Evolutionary conservation across 2,329 filamentous ascomycete genomes (phyloP), one percentile per base, ranked within the genome.

Genomic region (Septoria linicola): DNA sequence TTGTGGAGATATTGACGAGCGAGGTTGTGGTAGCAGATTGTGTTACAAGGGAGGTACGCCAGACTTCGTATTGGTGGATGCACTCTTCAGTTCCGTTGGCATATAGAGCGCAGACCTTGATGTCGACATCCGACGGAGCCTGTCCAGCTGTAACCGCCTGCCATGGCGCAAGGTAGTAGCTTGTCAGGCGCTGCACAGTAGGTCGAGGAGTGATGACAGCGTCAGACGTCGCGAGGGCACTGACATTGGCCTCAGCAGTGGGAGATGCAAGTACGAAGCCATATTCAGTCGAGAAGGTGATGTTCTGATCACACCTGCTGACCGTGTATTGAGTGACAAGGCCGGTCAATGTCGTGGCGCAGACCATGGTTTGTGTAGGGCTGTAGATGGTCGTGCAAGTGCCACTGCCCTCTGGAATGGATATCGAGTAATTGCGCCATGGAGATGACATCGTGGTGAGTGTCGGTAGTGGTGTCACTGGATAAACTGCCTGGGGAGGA

Each of bases 231-330:
- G 48, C 34, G 13, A 41, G 46, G 8, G 52, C 40, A 20, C 49
- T 48, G 35, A 41, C 51, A 16, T 44, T 49, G 4, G 48, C 46
- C 10, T 49, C 53, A 4, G 69, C 64, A 8, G 65, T 67, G 1
- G 72, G 68, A 3, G 66, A 70, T 4, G 68, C 67, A n/a, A 75
- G 55, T 1, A 65, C 65, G 58, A 69, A 73, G n/a, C 71, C 72
- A 41, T 69, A 72, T 39, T 74, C 67, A 42, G 67, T 74, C 1
- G 72, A 75, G 57, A 75, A 76, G 3, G 73, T 75, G 41, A 76
- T 65, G 16, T 75, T 66, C 48, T 76, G 72, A 19, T 64, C 63
- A 55, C 74, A 76, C 4, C 69, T 63, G 11, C 71, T 68, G 43
- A 76, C 65, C 0, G 69, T 70, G 50, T 73, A 66, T 37, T 68